These are phyloP conservation scores for Metarhizium guizhouense DNA, from an alignment of 2,329 filamentous ascomycete species.

Conservation along the genomic window DNA sequence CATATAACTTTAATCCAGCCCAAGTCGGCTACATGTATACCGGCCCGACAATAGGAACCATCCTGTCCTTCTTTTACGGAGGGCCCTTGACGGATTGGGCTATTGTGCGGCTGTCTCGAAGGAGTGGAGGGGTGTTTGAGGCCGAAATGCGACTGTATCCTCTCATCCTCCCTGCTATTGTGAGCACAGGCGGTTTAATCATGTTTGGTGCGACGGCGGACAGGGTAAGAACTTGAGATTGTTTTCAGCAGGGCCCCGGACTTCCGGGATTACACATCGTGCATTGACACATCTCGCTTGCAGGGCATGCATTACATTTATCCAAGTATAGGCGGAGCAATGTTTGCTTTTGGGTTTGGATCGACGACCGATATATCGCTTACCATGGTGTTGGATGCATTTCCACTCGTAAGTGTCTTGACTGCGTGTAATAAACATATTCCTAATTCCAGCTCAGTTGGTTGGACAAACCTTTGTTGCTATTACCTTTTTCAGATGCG, in stretches of 20 bases:
- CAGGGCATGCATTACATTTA: conserved; percentile 35
- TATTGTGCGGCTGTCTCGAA: conserved; percentile 25
- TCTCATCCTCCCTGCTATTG: conserved; percentile 18
- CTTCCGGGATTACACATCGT: not conserved
- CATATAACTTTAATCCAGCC: too few relatives aligned
- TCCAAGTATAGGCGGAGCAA: conserved; percentile 24
- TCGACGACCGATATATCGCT: too few relatives aligned
- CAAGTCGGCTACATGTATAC: too few relatives aligned
- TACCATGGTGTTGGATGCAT: too few relatives aligned
- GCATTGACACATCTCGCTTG: not conserved
- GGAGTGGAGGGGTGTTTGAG: conserved; percentile 32
- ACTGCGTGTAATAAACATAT: not conserved
- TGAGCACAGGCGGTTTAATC: conserved; percentile 26
- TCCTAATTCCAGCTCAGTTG: not conserved
- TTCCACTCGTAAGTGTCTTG: conserved; percentile 9
- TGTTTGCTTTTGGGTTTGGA: conserved; percentile 15
- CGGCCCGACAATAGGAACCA: not conserved
- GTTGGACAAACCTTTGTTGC: conserved; percentile 18
- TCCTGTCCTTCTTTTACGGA: conserved; percentile 29
- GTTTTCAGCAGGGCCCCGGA: not conserved
- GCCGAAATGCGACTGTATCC: conserved; percentile 33
- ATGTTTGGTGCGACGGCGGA: conserved; percentile 30
- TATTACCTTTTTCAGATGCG: conserved; percentile 23
- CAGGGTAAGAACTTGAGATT: conserved; percentile 15
- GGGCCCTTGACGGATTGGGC: conserved; percentile 29